Percentiles rank a stretch among this genome's conserved stretches.
Evolutionary conservation across 192 early-diverging fungal species (phyloP).

Genomic region (Thoreauomyces humboldtii): DNA sequence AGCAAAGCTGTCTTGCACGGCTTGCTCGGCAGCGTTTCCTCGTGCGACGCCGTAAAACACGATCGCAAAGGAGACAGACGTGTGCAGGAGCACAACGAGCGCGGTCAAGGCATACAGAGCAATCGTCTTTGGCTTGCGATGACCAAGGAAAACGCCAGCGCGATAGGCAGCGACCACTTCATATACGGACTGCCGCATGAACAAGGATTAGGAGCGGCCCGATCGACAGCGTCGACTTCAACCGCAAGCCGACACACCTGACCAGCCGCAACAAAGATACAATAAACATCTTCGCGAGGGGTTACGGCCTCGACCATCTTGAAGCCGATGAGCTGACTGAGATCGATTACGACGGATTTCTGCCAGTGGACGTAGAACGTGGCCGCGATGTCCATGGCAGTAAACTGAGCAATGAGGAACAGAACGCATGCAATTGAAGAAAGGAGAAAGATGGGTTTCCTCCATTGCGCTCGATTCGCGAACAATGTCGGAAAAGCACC

Average conservation of each 20-base stretch:
- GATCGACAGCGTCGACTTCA: too few species aligned
- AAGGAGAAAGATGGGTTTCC: conserved; percentile 1
- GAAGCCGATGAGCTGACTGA: too few species aligned
- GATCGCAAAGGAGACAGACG: background rate
- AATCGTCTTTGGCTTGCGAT: background rate
- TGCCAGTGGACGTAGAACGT: background rate
- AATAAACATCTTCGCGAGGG: background rate
- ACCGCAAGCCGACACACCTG: background rate
- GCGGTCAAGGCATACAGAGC: background rate
- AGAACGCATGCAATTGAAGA: background rate
- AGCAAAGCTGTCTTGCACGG: background rate
- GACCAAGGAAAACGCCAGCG: background rate
- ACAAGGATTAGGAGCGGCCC: too few species aligned
- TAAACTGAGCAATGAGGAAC: background rate
- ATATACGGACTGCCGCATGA: too few species aligned
- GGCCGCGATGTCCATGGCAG: background rate
- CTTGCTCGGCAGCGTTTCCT: background rate
- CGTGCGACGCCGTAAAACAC: background rate
- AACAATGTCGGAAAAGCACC: conserved; percentile 6
- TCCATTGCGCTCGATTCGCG: background rate
- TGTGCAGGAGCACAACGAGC: background rate
- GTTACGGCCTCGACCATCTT: too few species aligned
- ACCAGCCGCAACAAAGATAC: background rate
- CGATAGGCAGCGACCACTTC: too few species aligned
- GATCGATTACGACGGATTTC: background rate